Evolutionary conservation across 108 stramenopile species (phyloP).

Genomic region (Chaetoceros muelleri): DNA sequence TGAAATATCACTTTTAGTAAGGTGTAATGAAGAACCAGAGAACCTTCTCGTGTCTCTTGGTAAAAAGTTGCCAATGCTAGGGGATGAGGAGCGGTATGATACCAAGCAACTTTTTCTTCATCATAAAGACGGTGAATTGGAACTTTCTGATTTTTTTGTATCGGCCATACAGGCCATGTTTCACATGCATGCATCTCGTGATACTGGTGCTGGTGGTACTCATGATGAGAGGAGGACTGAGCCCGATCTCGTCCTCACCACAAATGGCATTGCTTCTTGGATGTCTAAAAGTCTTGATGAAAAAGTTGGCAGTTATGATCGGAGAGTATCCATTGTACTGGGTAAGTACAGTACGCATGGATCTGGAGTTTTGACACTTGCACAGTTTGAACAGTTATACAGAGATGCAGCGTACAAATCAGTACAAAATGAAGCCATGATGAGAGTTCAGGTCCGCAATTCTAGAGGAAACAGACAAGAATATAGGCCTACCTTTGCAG

Average conservation of each 20-base stretch:
- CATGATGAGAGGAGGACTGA: neutral
- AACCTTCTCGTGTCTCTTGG: conserved; percentile 46
- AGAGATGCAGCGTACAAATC: conserved; percentile 24
- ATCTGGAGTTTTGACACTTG: conserved; percentile 37
- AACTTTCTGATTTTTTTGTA: conserved; percentile 42
- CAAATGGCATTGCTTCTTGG: conserved; percentile 38
- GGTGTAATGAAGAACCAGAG: conserved; percentile 60
- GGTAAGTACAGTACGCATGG: conserved; percentile 42
- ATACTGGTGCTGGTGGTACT: conserved; percentile 3
- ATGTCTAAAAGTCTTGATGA: conserved; percentile 41
- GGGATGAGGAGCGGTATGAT: conserved; percentile 32
- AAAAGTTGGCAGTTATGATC: conserved; percentile 49
- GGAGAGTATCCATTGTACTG: conserved; percentile 28
- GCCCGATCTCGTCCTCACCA: conserved; percentile 20
- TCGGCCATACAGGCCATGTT: conserved; percentile 44
- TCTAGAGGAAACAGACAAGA: conserved; percentile 14
- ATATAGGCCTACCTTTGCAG: conserved; percentile 24
- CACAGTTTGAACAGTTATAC: conserved; percentile 50
- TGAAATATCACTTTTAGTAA: conserved; percentile 60
- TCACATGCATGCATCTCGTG: conserved; percentile 28
- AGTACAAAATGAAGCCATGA: conserved; percentile 2
- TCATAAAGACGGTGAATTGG: conserved; percentile 9
- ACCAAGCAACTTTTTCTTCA: conserved; percentile 26
- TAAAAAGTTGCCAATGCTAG: conserved; percentile 44
- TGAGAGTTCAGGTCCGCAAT: neutral